Conservation (phyloP, 306 rosid species). For the Sesbania bispinosa region DNA sequence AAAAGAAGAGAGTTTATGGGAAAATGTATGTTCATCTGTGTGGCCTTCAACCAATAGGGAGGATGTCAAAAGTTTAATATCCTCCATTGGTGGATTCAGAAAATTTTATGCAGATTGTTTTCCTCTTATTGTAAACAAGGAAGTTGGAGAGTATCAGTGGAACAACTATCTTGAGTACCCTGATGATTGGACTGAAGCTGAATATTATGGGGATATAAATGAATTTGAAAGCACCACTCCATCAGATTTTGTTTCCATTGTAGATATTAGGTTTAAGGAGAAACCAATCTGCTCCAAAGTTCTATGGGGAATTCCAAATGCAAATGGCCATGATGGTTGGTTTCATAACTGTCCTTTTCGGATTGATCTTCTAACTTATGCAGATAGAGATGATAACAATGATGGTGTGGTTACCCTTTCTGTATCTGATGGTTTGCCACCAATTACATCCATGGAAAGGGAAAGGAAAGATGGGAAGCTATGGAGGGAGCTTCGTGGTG, state of each 20-base stretch:
- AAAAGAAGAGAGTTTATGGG: constrained; percentile 88
- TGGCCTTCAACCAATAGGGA: constrained; percentile 90
- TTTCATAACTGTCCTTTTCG: constrained; percentile 83
- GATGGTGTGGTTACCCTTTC: constrained; percentile 68
- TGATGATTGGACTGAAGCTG: constrained; percentile 88
- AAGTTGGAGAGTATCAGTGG: constrained; percentile 52
- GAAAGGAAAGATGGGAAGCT: constrained; percentile 83
- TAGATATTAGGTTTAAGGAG: constrained; percentile 71
- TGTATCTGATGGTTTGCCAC: constrained; percentile 73
- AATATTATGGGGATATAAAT: constrained; percentile 68
- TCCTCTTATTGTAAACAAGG: constrained; percentile 77
- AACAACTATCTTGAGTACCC: constrained; percentile 55
- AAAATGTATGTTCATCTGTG: constrained; percentile 73
- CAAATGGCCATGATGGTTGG: constrained; percentile 66
- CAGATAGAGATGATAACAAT: constrained; percentile 52
- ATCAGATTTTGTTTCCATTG: constrained; percentile 77
- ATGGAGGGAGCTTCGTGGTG: constrained; percentile 82
- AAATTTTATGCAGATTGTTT: constrained; percentile 88
- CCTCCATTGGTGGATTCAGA: constrained; percentile 78
- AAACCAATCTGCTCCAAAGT: constrained; percentile 80
- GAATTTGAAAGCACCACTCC: constrained; percentile 56
- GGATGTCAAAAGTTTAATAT: constrained; percentile 70
- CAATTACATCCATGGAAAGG: constrained; percentile 60
- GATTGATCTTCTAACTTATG: constrained; percentile 71
- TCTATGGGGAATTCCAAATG: constrained; percentile 83